phyloP scores from a whole-genome alignment of 495 filamentous ascomycete species.

The Geopyxis carbonaria region DNA sequence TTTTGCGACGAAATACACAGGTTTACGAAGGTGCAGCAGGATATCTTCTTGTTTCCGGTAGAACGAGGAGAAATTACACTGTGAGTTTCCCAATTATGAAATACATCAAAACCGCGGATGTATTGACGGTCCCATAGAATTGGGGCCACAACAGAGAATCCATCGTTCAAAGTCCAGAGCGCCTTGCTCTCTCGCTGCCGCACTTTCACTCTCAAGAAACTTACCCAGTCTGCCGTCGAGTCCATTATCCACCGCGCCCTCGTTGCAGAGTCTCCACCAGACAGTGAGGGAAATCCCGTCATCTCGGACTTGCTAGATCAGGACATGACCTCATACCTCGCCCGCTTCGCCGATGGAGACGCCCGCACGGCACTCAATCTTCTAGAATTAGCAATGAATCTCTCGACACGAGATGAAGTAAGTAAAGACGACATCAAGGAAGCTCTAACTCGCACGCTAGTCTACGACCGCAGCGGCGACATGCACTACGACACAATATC shows the following conservation, averaged over 20 bases:
- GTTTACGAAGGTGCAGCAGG: slow-evolving; percentile 84
- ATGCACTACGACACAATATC: slow-evolving; percentile 94
- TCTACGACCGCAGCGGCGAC: slow-evolving; percentile 89
- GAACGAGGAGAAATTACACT: slow-evolving; percentile 81
- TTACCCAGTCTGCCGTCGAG: slow-evolving; percentile 52
- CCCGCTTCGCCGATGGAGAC: slow-evolving; percentile 77
- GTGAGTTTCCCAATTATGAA: slow-evolving; percentile 8
- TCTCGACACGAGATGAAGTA: slow-evolving; percentile 29
- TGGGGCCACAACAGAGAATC: slow-evolving; percentile 92
- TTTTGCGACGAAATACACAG: slow-evolving; percentile 79
- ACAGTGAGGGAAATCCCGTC: slow-evolving; percentile 21
- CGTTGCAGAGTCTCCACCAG: slow-evolving; percentile 36
- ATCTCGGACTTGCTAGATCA: slow-evolving; percentile 48
- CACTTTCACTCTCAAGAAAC: slow-evolving; percentile 65
- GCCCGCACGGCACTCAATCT: slow-evolving; percentile 85
- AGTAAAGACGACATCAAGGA: slow-evolving; percentile 55
- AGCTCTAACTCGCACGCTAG: slow-evolving; percentile 70
- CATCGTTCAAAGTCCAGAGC: slow-evolving; percentile 81
- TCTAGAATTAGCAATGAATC: slow-evolving; percentile 61
- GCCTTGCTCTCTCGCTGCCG: slow-evolving; percentile 79
- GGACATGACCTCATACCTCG: slow-evolving; percentile 61
- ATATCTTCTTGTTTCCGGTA: slow-evolving; percentile 85
- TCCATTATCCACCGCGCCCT: slow-evolving; percentile 61
- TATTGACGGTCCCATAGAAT: too few relatives aligned
- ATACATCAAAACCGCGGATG: not conserved